Evolutionary conservation across 1,284 basidiomycete species (phyloP).

Genomic region (Ustilago hordei): DNA sequence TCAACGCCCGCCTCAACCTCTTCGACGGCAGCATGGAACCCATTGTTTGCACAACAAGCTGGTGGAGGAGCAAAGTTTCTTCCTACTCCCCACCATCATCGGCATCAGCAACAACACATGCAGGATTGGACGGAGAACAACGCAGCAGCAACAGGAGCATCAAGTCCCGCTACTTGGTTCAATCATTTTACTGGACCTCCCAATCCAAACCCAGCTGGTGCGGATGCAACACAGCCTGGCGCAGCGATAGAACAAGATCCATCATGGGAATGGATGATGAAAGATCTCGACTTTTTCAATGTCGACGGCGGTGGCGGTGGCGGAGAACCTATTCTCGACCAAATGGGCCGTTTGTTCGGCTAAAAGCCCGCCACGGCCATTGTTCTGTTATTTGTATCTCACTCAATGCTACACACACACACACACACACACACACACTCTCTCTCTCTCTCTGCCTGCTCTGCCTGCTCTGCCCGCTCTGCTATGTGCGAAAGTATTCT

Average conservation of each 20-base stretch:
- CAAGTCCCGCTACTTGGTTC: slow-evolving; percentile 26
- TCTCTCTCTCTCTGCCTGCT: no score
- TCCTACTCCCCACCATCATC: slow-evolving; percentile 9
- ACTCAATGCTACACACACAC: not conserved
- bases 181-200: not conserved
- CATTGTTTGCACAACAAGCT: not conserved
- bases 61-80: not conserved
- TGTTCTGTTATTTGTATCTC: no score
- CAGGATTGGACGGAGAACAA: not conserved
- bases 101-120: not conserved
- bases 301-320: slow-evolving; percentile 46
- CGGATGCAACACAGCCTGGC: not conserved
- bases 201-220: not conserved
- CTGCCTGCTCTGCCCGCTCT: not conserved
- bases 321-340: slow-evolving; percentile 48
- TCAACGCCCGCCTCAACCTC: not conserved
- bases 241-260: slow-evolving; percentile 19
- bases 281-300: slow-evolving; percentile 36
- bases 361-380: not conserved
- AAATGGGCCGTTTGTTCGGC: slow-evolving; percentile 42
- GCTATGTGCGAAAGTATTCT: not conserved
- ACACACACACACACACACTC: slow-evolving; percentile 6
- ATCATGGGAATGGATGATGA: slow-evolving; percentile 51
- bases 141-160: not conserved
- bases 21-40: not conserved